phyloP scores from a whole-genome alignment of 345 rosid genomes.

The Eucalyptus cloeziana region DNA sequence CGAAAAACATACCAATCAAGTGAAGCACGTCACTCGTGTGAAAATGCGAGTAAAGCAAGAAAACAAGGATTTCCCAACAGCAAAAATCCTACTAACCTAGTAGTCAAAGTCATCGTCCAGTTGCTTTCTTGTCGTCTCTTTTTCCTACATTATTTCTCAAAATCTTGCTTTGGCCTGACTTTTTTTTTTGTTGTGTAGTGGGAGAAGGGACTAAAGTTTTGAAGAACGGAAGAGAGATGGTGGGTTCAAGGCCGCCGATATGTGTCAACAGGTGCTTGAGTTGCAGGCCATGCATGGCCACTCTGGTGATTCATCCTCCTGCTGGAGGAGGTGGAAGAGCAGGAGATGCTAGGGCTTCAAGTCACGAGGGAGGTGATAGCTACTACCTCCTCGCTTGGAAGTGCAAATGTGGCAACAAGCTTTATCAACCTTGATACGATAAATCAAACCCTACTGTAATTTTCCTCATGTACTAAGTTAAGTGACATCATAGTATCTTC shows the following conservation, averaged over 20 bases:
- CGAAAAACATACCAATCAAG: neutral
- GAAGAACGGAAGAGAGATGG: neutral
- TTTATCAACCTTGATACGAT: slow-evolving; percentile 12
- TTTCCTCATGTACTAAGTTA: neutral
- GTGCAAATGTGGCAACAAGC: slow-evolving; percentile 30
- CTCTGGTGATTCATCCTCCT: neutral
- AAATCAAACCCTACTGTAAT: neutral
- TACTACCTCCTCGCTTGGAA: slow-evolving; percentile 36
- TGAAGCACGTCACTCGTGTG: neutral
- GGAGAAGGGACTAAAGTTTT: neutral
- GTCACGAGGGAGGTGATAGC: neutral
- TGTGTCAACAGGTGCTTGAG: slow-evolving; percentile 22
- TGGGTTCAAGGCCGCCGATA: slow-evolving; percentile 34
- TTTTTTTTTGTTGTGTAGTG: neutral
- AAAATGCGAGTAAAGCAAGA: neutral
- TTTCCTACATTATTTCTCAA: neutral
- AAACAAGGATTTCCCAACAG: neutral
- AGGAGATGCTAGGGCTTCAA: neutral
- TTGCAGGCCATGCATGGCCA: neutral
- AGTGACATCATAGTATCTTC: neutral
- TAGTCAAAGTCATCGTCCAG: neutral
- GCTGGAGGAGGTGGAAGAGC: neutral
- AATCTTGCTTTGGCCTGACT: neutral
- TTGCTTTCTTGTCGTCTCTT: neutral
- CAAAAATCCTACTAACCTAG: neutral